Conservation (phyloP, 139 green algal genomes). For the Micractinium sp. region DNA sequence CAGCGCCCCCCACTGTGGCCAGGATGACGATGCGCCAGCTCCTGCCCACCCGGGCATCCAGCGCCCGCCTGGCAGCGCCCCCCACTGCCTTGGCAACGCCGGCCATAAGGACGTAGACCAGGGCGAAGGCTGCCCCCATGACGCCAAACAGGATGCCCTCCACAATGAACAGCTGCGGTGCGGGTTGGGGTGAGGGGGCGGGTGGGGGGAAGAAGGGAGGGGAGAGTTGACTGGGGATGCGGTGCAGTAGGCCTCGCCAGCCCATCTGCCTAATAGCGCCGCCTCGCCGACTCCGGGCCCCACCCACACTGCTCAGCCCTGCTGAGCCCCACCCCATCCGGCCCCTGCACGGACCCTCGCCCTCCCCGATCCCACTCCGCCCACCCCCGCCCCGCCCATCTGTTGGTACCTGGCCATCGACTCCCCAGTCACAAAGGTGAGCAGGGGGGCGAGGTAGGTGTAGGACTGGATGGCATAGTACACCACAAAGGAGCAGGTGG, state of each 20-base stretch:
- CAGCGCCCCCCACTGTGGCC: not conserved
- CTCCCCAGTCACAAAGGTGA: too few species aligned
- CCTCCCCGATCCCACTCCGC: too few species aligned
- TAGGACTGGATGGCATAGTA: constrained; percentile 7
- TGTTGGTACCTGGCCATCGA: too few species aligned
- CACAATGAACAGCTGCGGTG: not conserved
- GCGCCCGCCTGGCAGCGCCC: not conserved
- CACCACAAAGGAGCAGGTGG: constrained; percentile 3
- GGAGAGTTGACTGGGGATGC: too few species aligned
- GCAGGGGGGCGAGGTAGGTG: not conserved
- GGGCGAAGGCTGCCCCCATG: not conserved
- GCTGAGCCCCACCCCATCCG: too few species aligned
- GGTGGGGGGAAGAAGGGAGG: not conserved
- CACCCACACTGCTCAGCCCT: too few species aligned
- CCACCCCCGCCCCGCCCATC: too few species aligned
- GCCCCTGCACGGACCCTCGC: too few species aligned
- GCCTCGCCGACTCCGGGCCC: too few species aligned
- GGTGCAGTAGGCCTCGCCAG: too few species aligned
- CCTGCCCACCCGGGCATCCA: constrained; percentile 7
- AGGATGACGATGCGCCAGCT: not conserved
- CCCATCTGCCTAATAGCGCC: too few species aligned
- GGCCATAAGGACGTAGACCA: not conserved
- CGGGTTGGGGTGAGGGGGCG: not conserved
- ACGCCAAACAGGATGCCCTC: constrained; percentile 3
- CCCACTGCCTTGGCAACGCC: not conserved